Conservation (phyloP, 176 grass and related monocot species). For the Hsuehochloa calcarea region DNA sequence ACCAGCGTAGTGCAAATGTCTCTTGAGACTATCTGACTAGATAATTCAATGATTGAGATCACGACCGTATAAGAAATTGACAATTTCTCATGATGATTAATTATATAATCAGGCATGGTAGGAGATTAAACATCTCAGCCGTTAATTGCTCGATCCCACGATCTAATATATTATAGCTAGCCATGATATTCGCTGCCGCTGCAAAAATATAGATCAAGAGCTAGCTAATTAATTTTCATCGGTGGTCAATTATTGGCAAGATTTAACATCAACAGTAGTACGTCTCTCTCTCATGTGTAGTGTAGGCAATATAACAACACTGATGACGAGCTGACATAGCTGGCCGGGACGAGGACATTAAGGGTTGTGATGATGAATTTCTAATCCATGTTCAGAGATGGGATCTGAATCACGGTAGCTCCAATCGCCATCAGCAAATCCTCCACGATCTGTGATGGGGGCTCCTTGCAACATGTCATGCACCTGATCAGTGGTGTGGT, state of each 20-base stretch:
- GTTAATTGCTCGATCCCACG: not conserved
- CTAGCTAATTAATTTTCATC: not conserved
- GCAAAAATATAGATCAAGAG: not conserved
- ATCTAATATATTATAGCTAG: not conserved
- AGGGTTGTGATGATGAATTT: not conserved
- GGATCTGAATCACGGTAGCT: not conserved
- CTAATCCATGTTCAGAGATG: not conserved
- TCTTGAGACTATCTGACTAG: not conserved
- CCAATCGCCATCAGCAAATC: constrained; percentile 27
- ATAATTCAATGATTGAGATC: not conserved
- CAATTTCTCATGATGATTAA: not conserved
- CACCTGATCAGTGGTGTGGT: no score
- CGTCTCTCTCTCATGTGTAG: not conserved
- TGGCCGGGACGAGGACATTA: not conserved
- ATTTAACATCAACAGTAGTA: not conserved
- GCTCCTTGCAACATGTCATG: no score
- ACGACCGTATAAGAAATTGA: not conserved
- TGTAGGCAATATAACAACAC: not conserved
- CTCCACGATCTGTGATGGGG: constrained; percentile 1
- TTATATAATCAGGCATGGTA: not conserved
- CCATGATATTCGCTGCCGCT: not conserved
- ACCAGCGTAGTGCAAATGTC: not conserved
- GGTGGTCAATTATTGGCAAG: not conserved
- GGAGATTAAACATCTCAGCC: not conserved
- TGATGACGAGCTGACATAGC: not conserved